Conservation (phyloP, 192 early-diverging fungal genomes). For the Cetraspora pellucida region DNA sequence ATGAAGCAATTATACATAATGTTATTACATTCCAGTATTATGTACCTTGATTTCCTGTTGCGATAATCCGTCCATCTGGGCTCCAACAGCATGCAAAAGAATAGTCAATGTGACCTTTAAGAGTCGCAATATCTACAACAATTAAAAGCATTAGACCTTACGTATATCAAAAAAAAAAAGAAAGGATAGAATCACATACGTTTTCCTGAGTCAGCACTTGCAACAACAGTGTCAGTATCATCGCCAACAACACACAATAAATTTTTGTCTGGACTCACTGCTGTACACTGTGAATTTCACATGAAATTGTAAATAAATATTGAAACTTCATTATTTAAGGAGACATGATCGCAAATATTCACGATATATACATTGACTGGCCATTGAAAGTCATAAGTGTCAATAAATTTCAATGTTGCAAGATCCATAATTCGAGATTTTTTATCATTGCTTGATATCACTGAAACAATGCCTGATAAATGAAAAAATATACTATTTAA, state of each 20-base stretch:
- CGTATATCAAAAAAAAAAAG: neutral
- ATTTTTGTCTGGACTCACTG: constrained; percentile 54
- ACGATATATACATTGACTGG: constrained; percentile 58
- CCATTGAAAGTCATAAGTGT: constrained; percentile 50
- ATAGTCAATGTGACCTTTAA: constrained; percentile 67
- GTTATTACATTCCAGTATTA: neutral
- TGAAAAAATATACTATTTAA: neutral
- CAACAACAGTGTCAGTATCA: constrained; percentile 47
- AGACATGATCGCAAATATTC: neutral
- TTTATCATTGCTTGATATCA: constrained; percentile 64
- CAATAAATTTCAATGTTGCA: constrained; percentile 39
- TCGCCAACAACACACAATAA: constrained; percentile 65
- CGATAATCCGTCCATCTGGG: constrained; percentile 55
- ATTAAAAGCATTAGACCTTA: neutral
- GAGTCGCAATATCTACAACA: constrained; percentile 19
- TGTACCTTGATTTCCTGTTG: constrained; percentile 64
- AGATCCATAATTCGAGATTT: constrained; percentile 53
- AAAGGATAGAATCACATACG: constrained; percentile 33
- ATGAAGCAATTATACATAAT: neutral
- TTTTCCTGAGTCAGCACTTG: constrained; percentile 52
- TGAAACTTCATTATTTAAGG: constrained; percentile 1
- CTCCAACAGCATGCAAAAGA: constrained; percentile 72
- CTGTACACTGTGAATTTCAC: constrained; percentile 52
- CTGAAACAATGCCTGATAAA: constrained; percentile 38
- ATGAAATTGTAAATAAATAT: neutral